A percentile compares a stretch with the other conserved stretches of the same genome.
Evolutionary conservation across 345 rosid species (phyloP).

Genomic region (Ailanthus altissimus): DNA sequence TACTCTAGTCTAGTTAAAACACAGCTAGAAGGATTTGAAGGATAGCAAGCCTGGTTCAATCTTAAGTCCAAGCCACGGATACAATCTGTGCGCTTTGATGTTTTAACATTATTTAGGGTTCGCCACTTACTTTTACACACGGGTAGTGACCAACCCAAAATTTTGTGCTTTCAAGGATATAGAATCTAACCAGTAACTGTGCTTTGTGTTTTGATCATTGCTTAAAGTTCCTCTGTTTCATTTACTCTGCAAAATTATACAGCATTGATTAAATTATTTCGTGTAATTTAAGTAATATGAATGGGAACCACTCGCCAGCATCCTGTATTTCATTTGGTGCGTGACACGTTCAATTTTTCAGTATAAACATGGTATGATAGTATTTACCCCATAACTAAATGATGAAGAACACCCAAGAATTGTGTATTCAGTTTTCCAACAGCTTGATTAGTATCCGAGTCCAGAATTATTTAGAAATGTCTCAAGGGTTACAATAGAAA

Average conservation of each 20-base stretch:
- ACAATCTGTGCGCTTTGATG: background rate
- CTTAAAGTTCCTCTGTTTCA: background rate
- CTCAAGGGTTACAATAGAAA: too few species aligned
- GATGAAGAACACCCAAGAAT: background rate
- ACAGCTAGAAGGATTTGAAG: conserved; percentile 4
- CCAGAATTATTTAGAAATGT: background rate
- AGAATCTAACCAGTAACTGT: background rate
- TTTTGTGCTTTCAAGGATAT: conserved; percentile 5
- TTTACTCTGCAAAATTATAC: background rate
- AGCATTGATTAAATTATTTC: background rate
- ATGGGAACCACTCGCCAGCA: background rate
- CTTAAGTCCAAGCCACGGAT: background rate
- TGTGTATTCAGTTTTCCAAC: background rate
- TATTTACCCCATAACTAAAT: background rate
- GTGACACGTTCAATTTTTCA: background rate
- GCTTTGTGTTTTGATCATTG: background rate
- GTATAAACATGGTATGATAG: too few species aligned
- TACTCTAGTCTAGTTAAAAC: background rate
- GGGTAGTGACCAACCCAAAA: background rate
- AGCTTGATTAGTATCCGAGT: background rate
- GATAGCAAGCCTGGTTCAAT: background rate
- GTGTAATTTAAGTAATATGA: background rate
- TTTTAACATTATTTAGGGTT: background rate
- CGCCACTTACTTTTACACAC: background rate
- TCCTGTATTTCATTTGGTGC: background rate